Conservation (phyloP, 2,329 filamentous ascomycete genomes). For the Aspergillus oerlinghausenensis region DNA sequence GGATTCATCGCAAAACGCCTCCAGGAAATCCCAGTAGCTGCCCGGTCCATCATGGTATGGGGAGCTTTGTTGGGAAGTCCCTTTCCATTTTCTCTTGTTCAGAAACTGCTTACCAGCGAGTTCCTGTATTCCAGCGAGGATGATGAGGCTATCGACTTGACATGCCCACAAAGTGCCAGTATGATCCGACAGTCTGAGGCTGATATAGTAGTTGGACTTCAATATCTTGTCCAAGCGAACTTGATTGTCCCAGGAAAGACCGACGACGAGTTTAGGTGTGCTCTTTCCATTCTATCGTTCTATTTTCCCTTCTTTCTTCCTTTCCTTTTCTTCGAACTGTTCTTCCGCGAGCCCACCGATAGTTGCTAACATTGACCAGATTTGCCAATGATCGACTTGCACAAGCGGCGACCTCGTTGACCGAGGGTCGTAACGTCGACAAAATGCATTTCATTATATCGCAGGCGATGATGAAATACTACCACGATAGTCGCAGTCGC, state of each 20-base stretch:
- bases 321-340: neutral
- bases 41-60: conserved; percentile 81
- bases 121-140: conserved; percentile 57
- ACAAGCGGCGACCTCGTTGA: conserved; percentile 65
- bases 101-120: conserved; percentile 69
- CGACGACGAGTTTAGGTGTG: conserved; percentile 69
- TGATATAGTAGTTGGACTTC: conserved; percentile 68
- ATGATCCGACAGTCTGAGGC: conserved; percentile 57
- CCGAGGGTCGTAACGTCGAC: conserved; percentile 59
- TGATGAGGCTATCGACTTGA: conserved; percentile 32
- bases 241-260: conserved; percentile 76
- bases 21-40: conserved; percentile 66
- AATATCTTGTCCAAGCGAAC: conserved; percentile 73
- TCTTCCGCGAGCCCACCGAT: neutral
- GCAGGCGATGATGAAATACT: conserved; percentile 72
- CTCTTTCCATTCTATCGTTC: neutral
- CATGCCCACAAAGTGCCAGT: conserved; percentile 38
- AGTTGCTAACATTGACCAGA: conserved; percentile 32
- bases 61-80: conserved; percentile 74
- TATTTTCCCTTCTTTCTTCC: conserved; percentile 4
- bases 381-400: conserved; percentile 88
- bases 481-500: conserved; percentile 56
- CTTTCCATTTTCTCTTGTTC: conserved; percentile 79
- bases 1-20: conserved; percentile 77
- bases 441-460: conserved; percentile 93